Evolutionary conservation across 768 basidiomycete genomes (phyloP).

Genomic region (Hypholoma fasciculare): DNA sequence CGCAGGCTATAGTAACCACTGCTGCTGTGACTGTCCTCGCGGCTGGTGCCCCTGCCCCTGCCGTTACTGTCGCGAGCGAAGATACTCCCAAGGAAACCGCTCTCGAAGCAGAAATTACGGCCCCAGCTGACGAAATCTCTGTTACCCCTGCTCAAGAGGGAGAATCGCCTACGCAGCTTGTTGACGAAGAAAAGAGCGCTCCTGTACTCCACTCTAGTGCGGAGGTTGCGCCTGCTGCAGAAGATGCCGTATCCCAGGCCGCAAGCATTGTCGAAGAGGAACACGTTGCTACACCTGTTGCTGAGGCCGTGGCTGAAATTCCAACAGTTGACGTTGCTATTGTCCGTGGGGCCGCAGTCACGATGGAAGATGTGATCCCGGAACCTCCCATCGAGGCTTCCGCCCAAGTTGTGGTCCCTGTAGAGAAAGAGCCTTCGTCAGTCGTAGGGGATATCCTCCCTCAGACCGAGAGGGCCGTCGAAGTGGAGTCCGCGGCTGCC

Average conservation of each 20-base stretch:
- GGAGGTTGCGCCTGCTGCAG: neutral
- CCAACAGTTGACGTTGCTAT: neutral
- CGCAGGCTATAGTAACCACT: conserved; percentile 12
- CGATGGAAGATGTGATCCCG: too few relatives aligned
- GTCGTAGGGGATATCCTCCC: too few relatives aligned
- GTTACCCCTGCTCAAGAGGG: neutral
- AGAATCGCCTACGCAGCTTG: too few relatives aligned
- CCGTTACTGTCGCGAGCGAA: neutral
- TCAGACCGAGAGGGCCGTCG: too few relatives aligned
- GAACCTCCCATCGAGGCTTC: conserved; percentile 2
- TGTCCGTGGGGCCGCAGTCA: neutral
- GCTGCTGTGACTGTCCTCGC: conserved; percentile 22
- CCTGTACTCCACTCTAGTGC: too few relatives aligned
- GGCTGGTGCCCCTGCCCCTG: conserved; percentile 6
- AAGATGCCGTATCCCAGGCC: neutral
- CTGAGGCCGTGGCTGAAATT: neutral
- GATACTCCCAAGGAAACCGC: neutral
- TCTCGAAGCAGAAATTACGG: neutral
- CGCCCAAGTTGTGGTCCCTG: neutral
- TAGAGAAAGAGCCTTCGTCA: too few relatives aligned
- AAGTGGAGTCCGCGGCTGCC: too few relatives aligned
- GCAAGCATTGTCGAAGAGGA: conserved; percentile 2
- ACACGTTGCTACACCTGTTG: neutral
- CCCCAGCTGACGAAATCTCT: neutral
- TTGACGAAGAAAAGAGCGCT: too few relatives aligned